These are phyloP conservation scores for Cutaneotrichosporon sp. DNA, from an alignment of 1,284 basidiomycete species.

Conservation along the genomic window DNA sequence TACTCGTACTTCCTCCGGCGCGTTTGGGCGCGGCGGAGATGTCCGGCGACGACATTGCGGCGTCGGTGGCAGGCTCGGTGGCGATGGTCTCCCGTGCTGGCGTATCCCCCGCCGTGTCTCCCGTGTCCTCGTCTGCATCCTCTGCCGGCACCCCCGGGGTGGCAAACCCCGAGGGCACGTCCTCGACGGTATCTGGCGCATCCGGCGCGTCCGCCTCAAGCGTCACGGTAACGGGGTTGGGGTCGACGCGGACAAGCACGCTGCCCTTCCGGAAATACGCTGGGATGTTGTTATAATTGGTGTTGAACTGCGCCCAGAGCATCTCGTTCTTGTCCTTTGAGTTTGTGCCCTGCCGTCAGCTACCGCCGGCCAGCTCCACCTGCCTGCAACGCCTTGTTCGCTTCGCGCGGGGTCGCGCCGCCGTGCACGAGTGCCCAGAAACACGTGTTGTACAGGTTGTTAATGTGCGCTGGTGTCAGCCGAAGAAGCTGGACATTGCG, in stretches of 20 bases:
- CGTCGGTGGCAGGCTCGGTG: no score
- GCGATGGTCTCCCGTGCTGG: no score
- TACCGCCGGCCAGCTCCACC: conserved; percentile 48
- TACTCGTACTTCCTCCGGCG: background rate
- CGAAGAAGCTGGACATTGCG: background rate
- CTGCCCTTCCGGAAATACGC: conserved; percentile 80
- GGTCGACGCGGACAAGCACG: conserved; percentile 59
- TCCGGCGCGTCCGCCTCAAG: conserved; percentile 4
- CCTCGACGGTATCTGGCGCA: background rate
- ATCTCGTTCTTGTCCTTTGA: conserved; percentile 89
- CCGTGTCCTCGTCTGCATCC: background rate
- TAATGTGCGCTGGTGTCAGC: conserved; percentile 74
- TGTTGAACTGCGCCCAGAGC: conserved; percentile 68
- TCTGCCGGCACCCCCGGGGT: background rate
- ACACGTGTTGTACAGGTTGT: conserved; percentile 92
- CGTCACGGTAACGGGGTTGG: conserved; percentile 8
- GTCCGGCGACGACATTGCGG: background rate
- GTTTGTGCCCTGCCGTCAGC: conserved; percentile 64
- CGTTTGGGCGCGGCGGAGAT: background rate
- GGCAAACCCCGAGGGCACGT: background rate
- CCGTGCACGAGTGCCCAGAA: conserved; percentile 93
- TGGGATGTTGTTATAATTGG: conserved; percentile 81
- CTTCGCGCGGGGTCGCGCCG: conserved; percentile 68
- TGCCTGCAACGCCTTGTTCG: conserved; percentile 71
- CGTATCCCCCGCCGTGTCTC: background rate